Conservation (phyloP, 2,329 filamentous ascomycete species). For the Microdochium trichocladiopsis region DNA sequence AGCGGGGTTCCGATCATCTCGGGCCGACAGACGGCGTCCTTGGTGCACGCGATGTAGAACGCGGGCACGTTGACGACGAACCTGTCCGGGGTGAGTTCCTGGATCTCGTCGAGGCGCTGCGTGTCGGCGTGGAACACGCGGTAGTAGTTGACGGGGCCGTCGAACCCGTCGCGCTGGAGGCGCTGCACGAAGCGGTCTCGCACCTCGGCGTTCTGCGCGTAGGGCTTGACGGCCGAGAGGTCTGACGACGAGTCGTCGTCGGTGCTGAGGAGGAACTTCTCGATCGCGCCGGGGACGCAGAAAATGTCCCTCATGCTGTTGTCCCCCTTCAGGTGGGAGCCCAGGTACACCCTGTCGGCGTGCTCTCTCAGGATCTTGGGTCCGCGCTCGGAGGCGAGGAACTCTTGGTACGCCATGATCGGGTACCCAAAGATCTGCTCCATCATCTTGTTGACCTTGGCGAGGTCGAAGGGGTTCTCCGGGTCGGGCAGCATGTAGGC, state of each 20-base stretch:
- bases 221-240: constrained; percentile 17
- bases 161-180: constrained; percentile 23
- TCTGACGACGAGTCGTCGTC: constrained; percentile 7
- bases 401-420: constrained; percentile 3
- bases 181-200: constrained; percentile 20
- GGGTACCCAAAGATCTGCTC: constrained; percentile 3
- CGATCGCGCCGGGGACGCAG: constrained; percentile 1
- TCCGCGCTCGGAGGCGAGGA: constrained; percentile 2
- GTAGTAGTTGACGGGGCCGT: constrained; percentile 28
- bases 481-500: constrained; percentile 22
- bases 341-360: constrained; percentile 3
- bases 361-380: neutral
- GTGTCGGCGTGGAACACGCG: constrained; percentile 18
- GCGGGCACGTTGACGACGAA: constrained; percentile 23
- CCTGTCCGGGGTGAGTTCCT: constrained; percentile 2
- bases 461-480: constrained; percentile 11
- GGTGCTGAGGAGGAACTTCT: constrained; percentile 10
- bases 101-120: constrained; percentile 15
- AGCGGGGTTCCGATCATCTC: constrained; percentile 18
- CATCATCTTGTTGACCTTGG: neutral
- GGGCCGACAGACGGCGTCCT: constrained; percentile 24
- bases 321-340: neutral
- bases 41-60: constrained; percentile 22
- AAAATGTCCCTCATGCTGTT: constrained; percentile 3
- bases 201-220: constrained; percentile 19